Base-by-base conservation (phyloP, 2,329 filamentous ascomycete species). In the Trichoderma simmonsii region DNA sequence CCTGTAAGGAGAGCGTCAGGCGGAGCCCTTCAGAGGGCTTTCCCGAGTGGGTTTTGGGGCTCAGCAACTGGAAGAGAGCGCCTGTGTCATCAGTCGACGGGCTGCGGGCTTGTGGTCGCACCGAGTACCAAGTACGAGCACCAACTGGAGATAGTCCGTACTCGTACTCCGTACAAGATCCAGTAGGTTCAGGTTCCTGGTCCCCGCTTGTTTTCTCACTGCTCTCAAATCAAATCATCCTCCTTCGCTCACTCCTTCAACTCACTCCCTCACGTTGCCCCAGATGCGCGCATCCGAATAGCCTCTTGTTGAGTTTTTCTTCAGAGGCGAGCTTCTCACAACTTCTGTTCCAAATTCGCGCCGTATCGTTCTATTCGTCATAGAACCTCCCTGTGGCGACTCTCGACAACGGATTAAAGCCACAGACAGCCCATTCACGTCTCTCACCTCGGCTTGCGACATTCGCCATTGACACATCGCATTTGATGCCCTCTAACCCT, bases 1-100 rank as follows among this genome's bases (percentile, higher is more conserved):
- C 64, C 57, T 34, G 66, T 43, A 43, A 43, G 57, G 57, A 57
- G 39, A 51, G 56, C 48, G 36, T 43, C 60, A 63, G 60, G 60
- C 60, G 60, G 48, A 51, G 43, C 63, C 63, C 51, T 54, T n/a
- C 54, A 34, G 48, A 39, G 39, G 36, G 21, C 12, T 28, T 39
- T 39, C n/a, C 57, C n/a, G 26, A 36, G 66, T 70, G 56, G 66
- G 66, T 69, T 69, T 60, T 24, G 66, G 66, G 66, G 66, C 66
- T 70, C 66, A 70, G 66, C 66, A 18, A 59, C 39, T 62, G 32
- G 36, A 32, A 54, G 21, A 69, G 39, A 62, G 34, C 28, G 43
- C 57, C 57, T 26, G 39, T 34, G 39, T 24, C 24, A 59, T 48
- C 65, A 34, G 15, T 12, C 21, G 21, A 3, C 21, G n/a, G 48